Evolutionary conservation across 1,139 yeast genomes (phyloP), one percentile per base, ranked within the genome.

Genomic region (Entelexis paramagnoliae): DNA sequence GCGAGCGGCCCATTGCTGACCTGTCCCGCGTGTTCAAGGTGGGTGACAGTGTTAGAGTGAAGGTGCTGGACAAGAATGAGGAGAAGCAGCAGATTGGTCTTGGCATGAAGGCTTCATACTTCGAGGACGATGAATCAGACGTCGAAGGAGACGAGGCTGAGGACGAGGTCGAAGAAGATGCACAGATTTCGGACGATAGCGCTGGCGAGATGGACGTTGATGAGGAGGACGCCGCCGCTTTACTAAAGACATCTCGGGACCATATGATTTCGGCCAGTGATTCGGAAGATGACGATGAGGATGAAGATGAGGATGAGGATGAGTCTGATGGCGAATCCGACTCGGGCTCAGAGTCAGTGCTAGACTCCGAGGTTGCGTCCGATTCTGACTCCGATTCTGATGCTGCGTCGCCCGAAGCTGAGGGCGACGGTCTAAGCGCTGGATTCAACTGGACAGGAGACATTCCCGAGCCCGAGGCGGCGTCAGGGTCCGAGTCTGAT

Each of bases 401-500:
- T 14, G 35, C 42, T 14, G 55, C 48, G 24, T 35, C 43, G 17
- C 50, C 34, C 4, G 24, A 4, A 4, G 24, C 24, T 22, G 44
- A 64, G 13, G 67, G 57, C 1, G 65, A 63, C 2, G 94, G 94
- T n/a, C 75, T 87, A 54, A 79, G 88, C 36, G 80, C 93, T 61
- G 94, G 91, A 5, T 87, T 88, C 62, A 96, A 88, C 67, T 89
- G 96, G 96, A 84, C 95, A 48, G 94, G 95, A 7, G 81, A 87
- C 43, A 81, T 87, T 59, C 73, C 87, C 57, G 94, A 84, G 26
- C 28, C 43, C 13, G 36, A 42, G 6, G 80, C 76, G 55, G 82
- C 76, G 19, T 76, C 68, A 2, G 76, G 70, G 14, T 73, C 75
- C 4, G 73, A 77, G 0, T 75, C 74, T 9, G 81, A 77, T 17